Percentiles rank a stretch among this genome's conserved stretches.
Conservation (phyloP, 108 stramenopile species). For the Skeletonema tropicum region DNA sequence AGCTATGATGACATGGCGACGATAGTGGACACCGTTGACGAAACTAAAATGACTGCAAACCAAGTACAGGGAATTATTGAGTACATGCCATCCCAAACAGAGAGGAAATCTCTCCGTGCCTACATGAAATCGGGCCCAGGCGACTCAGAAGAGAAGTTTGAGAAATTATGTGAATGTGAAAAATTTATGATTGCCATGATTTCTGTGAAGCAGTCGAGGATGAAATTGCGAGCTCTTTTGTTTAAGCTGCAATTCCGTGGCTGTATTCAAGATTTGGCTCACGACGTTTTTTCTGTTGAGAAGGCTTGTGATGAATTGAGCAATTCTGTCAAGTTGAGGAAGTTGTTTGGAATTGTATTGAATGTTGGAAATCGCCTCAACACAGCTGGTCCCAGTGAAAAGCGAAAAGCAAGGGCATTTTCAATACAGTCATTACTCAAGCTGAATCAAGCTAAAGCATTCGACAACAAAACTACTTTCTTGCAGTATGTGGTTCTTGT, state of each 20-base stretch:
- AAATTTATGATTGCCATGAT: slow-evolving; percentile 93
- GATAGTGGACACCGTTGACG: slow-evolving; percentile 77
- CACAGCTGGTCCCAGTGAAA: slow-evolving; percentile 72
- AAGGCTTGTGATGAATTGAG: slow-evolving; percentile 86
- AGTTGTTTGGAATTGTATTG: slow-evolving; percentile 88
- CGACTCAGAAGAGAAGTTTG: slow-evolving; percentile 75
- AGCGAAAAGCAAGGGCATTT: slow-evolving; percentile 88
- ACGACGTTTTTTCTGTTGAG: slow-evolving; percentile 63
- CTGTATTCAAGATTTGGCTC: slow-evolving; percentile 73
- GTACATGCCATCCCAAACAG: slow-evolving; percentile 84
- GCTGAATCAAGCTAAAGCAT: slow-evolving; percentile 94
- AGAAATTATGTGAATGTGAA: slow-evolving; percentile 84
- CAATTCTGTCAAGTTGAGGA: slow-evolving; percentile 76
- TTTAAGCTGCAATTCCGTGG: slow-evolving; percentile 87
- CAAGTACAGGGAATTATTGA: slow-evolving; percentile 88
- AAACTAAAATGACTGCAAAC: slow-evolving; percentile 71
- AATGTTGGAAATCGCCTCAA: slow-evolving; percentile 93
- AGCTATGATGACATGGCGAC: slow-evolving; percentile 86
- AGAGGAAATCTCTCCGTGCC: slow-evolving; percentile 68
- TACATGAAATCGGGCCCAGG: slow-evolving; percentile 74
- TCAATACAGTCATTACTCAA: slow-evolving; percentile 93
- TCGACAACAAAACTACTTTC: slow-evolving; percentile 97
- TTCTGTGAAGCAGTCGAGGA: slow-evolving; percentile 88
- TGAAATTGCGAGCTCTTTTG: slow-evolving; percentile 80
- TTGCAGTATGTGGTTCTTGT: slow-evolving; percentile 92